Evolutionary conservation across 2,329 filamentous ascomycete species (phyloP), one percentile per base, ranked within the genome.

Genomic region (Pseudogymnoascus sp.): DNA sequence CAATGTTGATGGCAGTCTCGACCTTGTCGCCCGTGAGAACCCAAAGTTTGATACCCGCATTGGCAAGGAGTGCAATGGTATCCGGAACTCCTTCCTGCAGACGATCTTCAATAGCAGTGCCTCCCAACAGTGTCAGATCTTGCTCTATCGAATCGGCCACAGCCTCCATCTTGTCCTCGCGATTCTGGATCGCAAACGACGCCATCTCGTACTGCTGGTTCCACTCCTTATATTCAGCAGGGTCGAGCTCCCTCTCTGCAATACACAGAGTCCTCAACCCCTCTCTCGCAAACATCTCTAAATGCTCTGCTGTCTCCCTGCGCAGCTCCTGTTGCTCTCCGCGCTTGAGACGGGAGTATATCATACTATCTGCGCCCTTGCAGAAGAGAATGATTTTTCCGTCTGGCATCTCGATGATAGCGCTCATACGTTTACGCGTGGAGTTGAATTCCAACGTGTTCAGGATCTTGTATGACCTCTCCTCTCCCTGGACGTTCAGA

Each of bases 401-500:
- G 73, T 97, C 86, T 0, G 94, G 93, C 92, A 97, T 96, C 63
- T 90, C 85, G 59, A 99, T 87, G 68, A 99, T 97, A 1, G 92
- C 91, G 75, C 92, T 97, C 94, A 99, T 99, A 68, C 94, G 86
- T 78, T 99, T 99, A 70, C 94, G 85, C 41, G 89, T 92, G 0
- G 93, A 97, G 74, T 97, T 97, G 80, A 99, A 99, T 73, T 99
- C 94, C 35, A 99, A 87, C 0, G 90, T 96, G 75, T 96, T 97
- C 52, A 99, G 83, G 31, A 99, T 88, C 14, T 86, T 87, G 73
- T 94, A 99, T 65, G 88, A 85, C 55, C 85, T 83, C 68, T 97
- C 92, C 69, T 92, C 83, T 58, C 94, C 94, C 78, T 95, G 83
- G 6, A 96, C 82, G 66, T 96, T 96, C 61, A 99, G 72, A 61